Evolutionary conservation across 2,329 filamentous ascomycete species (phyloP), one percentile per base, ranked within the genome.

Genomic region (Geosmithia morbida): DNA sequence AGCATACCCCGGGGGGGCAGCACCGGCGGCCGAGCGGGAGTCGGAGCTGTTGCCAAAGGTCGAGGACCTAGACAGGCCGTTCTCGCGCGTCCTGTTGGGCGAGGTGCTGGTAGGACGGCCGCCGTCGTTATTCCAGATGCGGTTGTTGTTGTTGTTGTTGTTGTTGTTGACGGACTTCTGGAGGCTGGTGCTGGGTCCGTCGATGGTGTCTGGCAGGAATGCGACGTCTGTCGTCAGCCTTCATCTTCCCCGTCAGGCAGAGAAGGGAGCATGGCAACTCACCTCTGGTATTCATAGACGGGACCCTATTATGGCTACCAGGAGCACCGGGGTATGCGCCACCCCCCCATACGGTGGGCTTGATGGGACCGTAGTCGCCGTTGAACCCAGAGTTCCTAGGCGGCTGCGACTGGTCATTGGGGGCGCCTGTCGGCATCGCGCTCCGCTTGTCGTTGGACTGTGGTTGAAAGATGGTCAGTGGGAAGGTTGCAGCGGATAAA

Each of bases 141-240:
- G 40, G 39, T 71, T 75, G 56, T 87, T 75, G 56, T 87, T 81
- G 10, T 83, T 85, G 41, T 79, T 77, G 43, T 77, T 72, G 50
- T 85, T 71, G 40, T 88, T 68, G 49, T 82, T 83, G 51, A 79
- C 74, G 6, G 83, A 86, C 41, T 45, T 37, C n/a, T n/a, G n/a
- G n/a, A n/a, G n/a, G n/a, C n/a, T n/a, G n/a, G n/a, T n/a, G n/a
- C n/a, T n/a, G n/a, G n/a, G n/a, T n/a, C n/a, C n/a, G 10, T 49
- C 44, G 29, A 20, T 19, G 17, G 42, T 20, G 30, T 48, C 46
- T 48, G 41, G 17, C 13, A 33, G 33, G 3, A 11, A 11, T 3
- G 33, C 11, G 13, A 37, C 4, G 22, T 5, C 13, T 13, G 10
- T 16, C 11, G 16, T 26, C 16, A 45, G 45, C 2, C 16, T 19